phyloP scores from a whole-genome alignment of 805 yeast genomes.

The Nakazawaea siamensis region DNA sequence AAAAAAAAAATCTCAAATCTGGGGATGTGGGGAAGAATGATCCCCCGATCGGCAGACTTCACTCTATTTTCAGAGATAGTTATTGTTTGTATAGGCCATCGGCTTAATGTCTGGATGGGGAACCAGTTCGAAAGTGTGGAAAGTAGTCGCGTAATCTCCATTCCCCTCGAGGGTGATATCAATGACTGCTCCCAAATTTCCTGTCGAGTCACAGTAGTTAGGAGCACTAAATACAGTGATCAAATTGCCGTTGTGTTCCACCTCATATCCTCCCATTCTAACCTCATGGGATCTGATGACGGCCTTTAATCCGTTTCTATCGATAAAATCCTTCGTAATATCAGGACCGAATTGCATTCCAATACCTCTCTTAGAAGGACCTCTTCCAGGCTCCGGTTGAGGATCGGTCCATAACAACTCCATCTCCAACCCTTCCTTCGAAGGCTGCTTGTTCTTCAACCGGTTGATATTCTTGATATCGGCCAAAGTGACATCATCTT shows the following conservation, averaged over 20 bases:
- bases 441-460: conserved; percentile 68
- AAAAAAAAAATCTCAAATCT: too few relatives aligned
- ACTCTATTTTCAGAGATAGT: too few relatives aligned
- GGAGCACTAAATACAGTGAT: conserved; percentile 98
- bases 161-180: conserved; percentile 46
- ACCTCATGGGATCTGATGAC: conserved; percentile 94
- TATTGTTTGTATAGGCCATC: conserved; percentile 76
- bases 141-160: conserved; percentile 40
- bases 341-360: conserved; percentile 98
- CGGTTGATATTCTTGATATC: conserved; percentile 71
- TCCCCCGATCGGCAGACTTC: too few relatives aligned
- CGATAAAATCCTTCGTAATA: conserved; percentile 72
- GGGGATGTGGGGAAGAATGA: too few relatives aligned
- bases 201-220: conserved; percentile 89
- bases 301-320: conserved; percentile 62
- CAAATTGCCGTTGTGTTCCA: conserved; percentile 78
- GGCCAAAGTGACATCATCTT: conserved; percentile 59
- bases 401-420: conserved; percentile 98
- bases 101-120: conserved; percentile 89
- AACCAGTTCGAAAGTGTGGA: conserved; percentile 66
- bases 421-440: conserved; percentile 89
- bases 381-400: conserved; percentile 66
- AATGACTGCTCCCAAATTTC: conserved; percentile 85
- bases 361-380: conserved; percentile 88
- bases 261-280: conserved; percentile 82